Evolutionary conservation across 768 basidiomycete species (phyloP).

Genomic region (Mycena albidolilacea): DNA sequence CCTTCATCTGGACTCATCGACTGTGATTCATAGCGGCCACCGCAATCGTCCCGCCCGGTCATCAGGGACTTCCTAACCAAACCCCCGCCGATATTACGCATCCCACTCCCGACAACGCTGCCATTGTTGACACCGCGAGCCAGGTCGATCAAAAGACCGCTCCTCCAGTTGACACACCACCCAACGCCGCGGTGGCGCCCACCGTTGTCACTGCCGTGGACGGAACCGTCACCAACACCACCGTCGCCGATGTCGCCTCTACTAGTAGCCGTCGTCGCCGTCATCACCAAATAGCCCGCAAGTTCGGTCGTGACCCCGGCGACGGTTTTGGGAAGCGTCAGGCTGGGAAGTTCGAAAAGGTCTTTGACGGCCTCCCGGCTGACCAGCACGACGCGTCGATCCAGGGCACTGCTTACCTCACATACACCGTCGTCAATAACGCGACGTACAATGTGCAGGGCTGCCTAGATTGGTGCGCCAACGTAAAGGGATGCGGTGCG

Average conservation of each 20-base stretch:
- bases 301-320: too few species aligned
- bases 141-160: conserved; percentile 32
- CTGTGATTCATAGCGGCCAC: conserved; percentile 35
- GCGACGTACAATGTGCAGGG: conserved; percentile 59
- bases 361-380: conserved; percentile 59
- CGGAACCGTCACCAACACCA: conserved; percentile 52
- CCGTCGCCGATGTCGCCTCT: conserved; percentile 34
- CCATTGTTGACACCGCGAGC: conserved; percentile 26
- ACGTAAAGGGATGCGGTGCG: conserved; percentile 58
- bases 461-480: conserved; percentile 59
- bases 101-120: conserved; percentile 28
- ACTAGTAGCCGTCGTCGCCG: conserved; percentile 24
- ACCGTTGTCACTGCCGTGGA: conserved; percentile 62
- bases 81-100: conserved; percentile 41
- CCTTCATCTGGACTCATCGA: neutral
- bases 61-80: conserved; percentile 36
- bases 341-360: conserved; percentile 32
- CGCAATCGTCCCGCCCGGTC: conserved; percentile 46
- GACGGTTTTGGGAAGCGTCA: conserved; percentile 41
- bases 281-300: too few species aligned
- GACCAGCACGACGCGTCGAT: conserved; percentile 55
- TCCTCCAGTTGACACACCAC: conserved; percentile 20
- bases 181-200: conserved; percentile 16
- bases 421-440: conserved; percentile 48
- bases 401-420: conserved; percentile 64